Evolutionary conservation across 1,284 basidiomycete genomes (phyloP).

Genomic region (Cutaneotrichosporon dermatis): DNA sequence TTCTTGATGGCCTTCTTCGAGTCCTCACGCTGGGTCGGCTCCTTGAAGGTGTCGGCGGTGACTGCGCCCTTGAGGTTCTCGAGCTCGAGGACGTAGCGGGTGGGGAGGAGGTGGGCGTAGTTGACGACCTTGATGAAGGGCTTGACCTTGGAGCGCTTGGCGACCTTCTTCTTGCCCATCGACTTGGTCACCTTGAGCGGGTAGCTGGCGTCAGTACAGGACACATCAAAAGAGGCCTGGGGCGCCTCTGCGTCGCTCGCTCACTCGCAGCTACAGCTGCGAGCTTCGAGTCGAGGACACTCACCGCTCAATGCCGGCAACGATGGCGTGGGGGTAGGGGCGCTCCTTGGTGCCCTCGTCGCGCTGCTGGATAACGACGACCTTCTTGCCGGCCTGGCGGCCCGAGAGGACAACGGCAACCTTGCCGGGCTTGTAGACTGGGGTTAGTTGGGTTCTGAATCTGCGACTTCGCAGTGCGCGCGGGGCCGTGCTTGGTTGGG

Average conservation of each 20-base stretch:
- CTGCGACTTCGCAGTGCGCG: no score
- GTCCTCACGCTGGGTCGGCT: conserved; percentile 85
- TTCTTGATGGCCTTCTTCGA: conserved; percentile 96
- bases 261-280: neutral
- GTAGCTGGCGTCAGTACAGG: conserved; percentile 56
- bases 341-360: conserved; percentile 84
- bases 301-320: conserved; percentile 80
- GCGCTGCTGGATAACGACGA: conserved; percentile 89
- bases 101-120: conserved; percentile 96
- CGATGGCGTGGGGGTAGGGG: conserved; percentile 91
- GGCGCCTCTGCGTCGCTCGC: neutral
- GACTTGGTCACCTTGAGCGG: conserved; percentile 91
- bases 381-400: conserved; percentile 97
- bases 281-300: conserved; percentile 7
- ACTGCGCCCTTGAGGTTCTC: conserved; percentile 85
- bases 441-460: neutral
- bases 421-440: conserved; percentile 61
- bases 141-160: conserved; percentile 88
- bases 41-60: conserved; percentile 84
- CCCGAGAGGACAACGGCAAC: conserved; percentile 94
- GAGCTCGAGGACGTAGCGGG: conserved; percentile 90
- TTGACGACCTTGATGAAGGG: conserved; percentile 98
- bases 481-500: no score
- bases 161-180: conserved; percentile 92
- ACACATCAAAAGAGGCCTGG: neutral